Evolutionary conservation across 1,284 basidiomycete species (phyloP).

Genomic region (Boletus sp.): DNA sequence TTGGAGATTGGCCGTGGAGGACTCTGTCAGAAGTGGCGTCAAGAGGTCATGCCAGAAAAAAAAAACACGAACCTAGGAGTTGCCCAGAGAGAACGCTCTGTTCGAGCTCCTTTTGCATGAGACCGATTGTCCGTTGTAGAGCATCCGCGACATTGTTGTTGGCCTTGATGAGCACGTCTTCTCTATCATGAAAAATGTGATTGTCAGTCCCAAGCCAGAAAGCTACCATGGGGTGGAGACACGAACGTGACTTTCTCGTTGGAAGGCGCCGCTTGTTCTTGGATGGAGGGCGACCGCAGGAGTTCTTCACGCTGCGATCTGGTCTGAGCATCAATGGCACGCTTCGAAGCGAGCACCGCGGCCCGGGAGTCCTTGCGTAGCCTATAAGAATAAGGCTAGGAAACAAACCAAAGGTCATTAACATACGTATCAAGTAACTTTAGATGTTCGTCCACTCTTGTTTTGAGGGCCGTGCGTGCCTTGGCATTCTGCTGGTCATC

Average conservation of each 20-base stretch:
- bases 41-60: too few species aligned
- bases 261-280: conserved; percentile 43
- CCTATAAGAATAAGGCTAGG: conserved; percentile 44
- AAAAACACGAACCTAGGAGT: conserved; percentile 67
- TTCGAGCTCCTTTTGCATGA: conserved; percentile 92
- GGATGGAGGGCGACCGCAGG: conserved; percentile 52
- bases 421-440: conserved; percentile 55
- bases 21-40: conserved; percentile 51
- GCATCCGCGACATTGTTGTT: conserved; percentile 88
- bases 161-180: conserved; percentile 86
- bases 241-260: conserved; percentile 64
- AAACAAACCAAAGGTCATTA: background rate
- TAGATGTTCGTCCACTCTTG: conserved; percentile 53
- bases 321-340: conserved; percentile 63
- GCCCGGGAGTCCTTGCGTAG: conserved; percentile 63
- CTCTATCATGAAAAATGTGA: conserved; percentile 46
- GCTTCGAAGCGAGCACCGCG: conserved; percentile 72
- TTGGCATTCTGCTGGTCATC: conserved; percentile 68
- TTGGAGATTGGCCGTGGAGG: conserved; percentile 76
- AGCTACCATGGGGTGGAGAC: background rate
- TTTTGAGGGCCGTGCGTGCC: conserved; percentile 53
- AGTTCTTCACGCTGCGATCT: conserved; percentile 67
- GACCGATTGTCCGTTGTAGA: conserved; percentile 77
- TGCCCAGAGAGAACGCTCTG: conserved; percentile 85
- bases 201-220: conserved; percentile 3